Evolutionary conservation across 2,329 filamentous ascomycete species (phyloP).

Genomic region (Fusarium penzigii): DNA sequence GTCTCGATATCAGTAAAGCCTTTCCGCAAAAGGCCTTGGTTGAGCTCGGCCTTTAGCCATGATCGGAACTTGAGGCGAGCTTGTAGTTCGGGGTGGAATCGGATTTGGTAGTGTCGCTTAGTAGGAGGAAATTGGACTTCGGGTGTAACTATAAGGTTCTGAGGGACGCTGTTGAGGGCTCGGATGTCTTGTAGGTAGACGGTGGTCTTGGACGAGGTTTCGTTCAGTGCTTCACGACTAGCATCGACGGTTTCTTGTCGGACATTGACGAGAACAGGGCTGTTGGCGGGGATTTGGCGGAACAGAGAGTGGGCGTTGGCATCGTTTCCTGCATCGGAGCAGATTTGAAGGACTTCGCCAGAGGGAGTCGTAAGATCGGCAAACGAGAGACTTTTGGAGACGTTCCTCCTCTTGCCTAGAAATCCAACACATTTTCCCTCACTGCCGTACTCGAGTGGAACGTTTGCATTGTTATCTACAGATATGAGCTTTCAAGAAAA

Average conservation of each 20-base stretch:
- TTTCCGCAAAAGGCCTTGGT: conserved; percentile 54
- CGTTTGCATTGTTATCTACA: conserved; percentile 31
- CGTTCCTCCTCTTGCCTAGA: conserved; percentile 65
- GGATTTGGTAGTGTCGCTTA: conserved; percentile 80
- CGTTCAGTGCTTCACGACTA: conserved; percentile 20
- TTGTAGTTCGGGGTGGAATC: conserved; percentile 68
- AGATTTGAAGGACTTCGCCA: conserved; percentile 46
- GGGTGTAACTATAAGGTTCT: conserved; percentile 73
- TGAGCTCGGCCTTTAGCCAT: conserved; percentile 53
- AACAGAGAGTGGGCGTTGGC: conserved; percentile 43
- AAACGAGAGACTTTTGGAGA: conserved; percentile 72
- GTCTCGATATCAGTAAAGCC: conserved; percentile 84
- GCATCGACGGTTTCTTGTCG: conserved; percentile 28
- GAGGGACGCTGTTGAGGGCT: conserved; percentile 39
- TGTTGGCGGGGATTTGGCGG: conserved; percentile 49
- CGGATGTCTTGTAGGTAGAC: conserved; percentile 61
- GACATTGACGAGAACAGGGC: conserved; percentile 53
- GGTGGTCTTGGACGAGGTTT: conserved; percentile 48
- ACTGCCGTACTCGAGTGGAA: conserved; percentile 16
- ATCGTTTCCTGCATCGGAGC: conserved; percentile 41
- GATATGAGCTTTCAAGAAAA: neutral
- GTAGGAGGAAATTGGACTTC: conserved; percentile 74
- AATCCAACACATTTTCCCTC: conserved; percentile 56
- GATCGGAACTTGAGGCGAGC: conserved; percentile 72
- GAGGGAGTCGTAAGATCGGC: conserved; percentile 51